Percentiles rank a stretch among this genome's conserved stretches.
These are phyloP conservation scores for Wickerhamomyces sydowiorum DNA, from an alignment of 805 yeast species.

Conservation along the genomic window DNA sequence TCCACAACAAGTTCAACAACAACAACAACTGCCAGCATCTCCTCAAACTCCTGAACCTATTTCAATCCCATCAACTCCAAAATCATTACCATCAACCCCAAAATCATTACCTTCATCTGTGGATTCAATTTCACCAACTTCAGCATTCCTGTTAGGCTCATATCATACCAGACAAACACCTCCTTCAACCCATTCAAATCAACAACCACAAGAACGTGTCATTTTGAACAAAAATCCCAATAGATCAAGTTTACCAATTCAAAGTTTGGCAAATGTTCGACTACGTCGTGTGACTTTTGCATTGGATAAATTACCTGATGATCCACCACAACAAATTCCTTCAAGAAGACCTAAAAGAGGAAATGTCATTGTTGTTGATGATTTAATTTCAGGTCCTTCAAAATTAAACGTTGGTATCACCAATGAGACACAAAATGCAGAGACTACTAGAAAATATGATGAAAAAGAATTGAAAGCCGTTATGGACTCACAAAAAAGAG, in stretches of 20 bases:
- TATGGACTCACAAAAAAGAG: conserved; percentile 48
- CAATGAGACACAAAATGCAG: conserved; percentile 27
- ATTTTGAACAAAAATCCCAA: conserved; percentile 41
- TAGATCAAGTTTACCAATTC: conserved; percentile 29
- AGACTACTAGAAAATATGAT: conserved; percentile 13
- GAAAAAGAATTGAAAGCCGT: conserved; percentile 48
- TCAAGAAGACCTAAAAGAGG: conserved; percentile 79
- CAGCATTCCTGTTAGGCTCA: conserved; percentile 8
- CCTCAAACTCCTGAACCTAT: conserved; percentile 2
- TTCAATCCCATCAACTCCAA: conserved; percentile 1
- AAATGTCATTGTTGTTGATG: conserved; percentile 68
- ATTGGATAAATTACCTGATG: conserved; percentile 61
- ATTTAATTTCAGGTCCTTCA: conserved; percentile 55
- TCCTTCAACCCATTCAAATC: conserved; percentile 3
- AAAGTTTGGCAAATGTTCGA: conserved; percentile 21
- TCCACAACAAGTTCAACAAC: conserved; percentile 3
- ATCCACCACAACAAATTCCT: conserved; percentile 95
- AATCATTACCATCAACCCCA: conserved; percentile 2
- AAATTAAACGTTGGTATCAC: conserved; percentile 66
- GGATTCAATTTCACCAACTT: conserved; percentile 11
- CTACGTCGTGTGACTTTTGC: conserved; percentile 74
- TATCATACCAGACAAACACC: conserved; percentile 3
- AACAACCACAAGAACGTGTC: conserved; percentile 24
- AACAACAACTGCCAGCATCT: neutral
- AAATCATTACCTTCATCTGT: conserved; percentile 6